These are phyloP conservation scores for Cinchona pubescens DNA, from an alignment of 257 asterid species.

Conservation along the genomic window DNA sequence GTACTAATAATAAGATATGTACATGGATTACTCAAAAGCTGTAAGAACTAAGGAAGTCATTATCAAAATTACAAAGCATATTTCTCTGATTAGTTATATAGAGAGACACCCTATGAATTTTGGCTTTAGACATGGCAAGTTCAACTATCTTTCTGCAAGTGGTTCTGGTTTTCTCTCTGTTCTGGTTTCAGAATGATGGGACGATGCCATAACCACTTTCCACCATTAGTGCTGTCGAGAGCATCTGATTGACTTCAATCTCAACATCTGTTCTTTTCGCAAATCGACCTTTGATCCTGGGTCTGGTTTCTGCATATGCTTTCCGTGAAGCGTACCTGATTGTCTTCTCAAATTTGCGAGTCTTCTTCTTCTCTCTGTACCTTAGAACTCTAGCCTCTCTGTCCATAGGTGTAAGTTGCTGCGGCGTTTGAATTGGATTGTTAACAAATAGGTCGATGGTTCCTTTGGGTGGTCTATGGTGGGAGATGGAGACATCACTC, in stretches of 20 bases:
- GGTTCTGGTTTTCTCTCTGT: background rate
- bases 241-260: slow-evolving; percentile 52
- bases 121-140: background rate
- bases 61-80: slow-evolving; percentile 17
- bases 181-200: slow-evolving; percentile 38
- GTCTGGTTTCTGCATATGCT: slow-evolving; percentile 86
- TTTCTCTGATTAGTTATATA: slow-evolving; percentile 8
- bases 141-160: background rate
- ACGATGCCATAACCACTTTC: slow-evolving; percentile 58
- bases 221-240: slow-evolving; percentile 40
- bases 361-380: slow-evolving; percentile 85
- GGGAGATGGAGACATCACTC: slow-evolving; percentile 47
- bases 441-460: slow-evolving; percentile 58
- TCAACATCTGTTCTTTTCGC: slow-evolving; percentile 56
- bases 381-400: slow-evolving; percentile 78
- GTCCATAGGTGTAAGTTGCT: slow-evolving; percentile 57
- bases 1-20: background rate
- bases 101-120: slow-evolving; percentile 9
- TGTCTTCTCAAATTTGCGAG: slow-evolving; percentile 72
- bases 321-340: slow-evolving; percentile 82
- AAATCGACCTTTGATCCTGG: slow-evolving; percentile 80
- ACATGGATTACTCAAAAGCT: slow-evolving; percentile 11
- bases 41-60: slow-evolving; percentile 2
- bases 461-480: slow-evolving; percentile 53
- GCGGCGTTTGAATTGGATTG: slow-evolving; percentile 38